phyloP scores from a whole-genome alignment of 202 grass and related monocot species.

The Saccharum hybrid region DNA sequence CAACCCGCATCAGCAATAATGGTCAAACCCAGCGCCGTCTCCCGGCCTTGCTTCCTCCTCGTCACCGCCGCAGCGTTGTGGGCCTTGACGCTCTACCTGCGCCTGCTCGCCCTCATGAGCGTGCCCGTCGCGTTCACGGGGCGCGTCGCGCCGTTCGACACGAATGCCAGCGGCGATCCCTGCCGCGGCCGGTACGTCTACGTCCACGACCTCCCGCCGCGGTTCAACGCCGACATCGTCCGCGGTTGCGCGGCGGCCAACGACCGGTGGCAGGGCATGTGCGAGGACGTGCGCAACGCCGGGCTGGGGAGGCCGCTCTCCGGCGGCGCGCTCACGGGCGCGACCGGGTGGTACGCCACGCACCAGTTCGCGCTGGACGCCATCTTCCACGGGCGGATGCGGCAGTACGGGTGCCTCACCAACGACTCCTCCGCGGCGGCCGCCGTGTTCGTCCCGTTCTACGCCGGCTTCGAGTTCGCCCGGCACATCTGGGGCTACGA shows the following conservation, averaged over 20 bases:
- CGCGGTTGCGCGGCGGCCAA: conserved; percentile 38
- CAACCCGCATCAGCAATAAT: background rate
- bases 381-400: conserved; percentile 61
- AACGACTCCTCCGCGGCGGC: conserved; percentile 49
- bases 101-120: background rate
- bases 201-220: conserved; percentile 54
- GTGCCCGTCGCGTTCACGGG: conserved; percentile 5
- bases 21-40: conserved; percentile 1
- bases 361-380: conserved; percentile 59
- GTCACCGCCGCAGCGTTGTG: conserved; percentile 25
- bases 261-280: conserved; percentile 54
- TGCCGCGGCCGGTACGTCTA: conserved; percentile 61
- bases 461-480: conserved; percentile 62
- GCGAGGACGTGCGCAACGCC: conserved; percentile 53
- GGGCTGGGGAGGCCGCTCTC: conserved; percentile 54
- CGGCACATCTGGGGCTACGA: conserved; percentile 51
- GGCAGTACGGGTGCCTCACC: conserved; percentile 56
- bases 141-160: background rate
- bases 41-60: conserved; percentile 32
- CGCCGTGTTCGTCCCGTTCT: conserved; percentile 65
- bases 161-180: conserved; percentile 1
- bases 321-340: conserved; percentile 46
- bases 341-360: conserved; percentile 47
- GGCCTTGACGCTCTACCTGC: conserved; percentile 24
- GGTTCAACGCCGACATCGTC: conserved; percentile 63